Evolutionary conservation across 2,329 filamentous ascomycete species (phyloP).

Genomic region (Pseudocercospora fuligena): DNA sequence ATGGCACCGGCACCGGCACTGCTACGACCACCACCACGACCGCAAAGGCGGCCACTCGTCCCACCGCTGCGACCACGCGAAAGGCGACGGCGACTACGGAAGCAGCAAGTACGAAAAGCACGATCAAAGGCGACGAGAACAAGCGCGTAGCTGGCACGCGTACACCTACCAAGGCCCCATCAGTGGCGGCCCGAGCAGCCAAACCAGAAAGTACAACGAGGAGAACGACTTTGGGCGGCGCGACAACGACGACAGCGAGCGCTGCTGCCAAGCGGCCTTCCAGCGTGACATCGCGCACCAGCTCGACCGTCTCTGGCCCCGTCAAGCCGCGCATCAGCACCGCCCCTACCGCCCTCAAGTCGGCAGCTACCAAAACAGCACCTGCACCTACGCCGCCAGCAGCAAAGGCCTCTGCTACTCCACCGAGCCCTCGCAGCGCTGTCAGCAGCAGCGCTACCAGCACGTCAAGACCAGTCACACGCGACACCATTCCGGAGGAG

Average conservation of each 20-base stretch:
- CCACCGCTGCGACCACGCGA: neutral
- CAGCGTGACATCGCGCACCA: slow-evolving; percentile 11
- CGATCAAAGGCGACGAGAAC: slow-evolving; percentile 16
- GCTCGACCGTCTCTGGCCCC: slow-evolving; percentile 10
- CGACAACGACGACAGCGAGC: slow-evolving; percentile 11
- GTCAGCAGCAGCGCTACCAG: slow-evolving; percentile 22
- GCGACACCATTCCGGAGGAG: slow-evolving; percentile 36
- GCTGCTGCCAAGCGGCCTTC: slow-evolving; percentile 25
- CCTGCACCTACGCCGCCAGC: neutral
- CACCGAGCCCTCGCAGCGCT: slow-evolving; percentile 10
- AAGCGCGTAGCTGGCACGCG: slow-evolving; percentile 8
- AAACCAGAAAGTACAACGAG: slow-evolving; percentile 17
- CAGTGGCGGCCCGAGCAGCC: slow-evolving; percentile 17
- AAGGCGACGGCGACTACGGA: neutral
- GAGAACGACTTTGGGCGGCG: slow-evolving; percentile 21
- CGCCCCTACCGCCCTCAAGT: slow-evolving; percentile 6
- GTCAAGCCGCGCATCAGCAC: slow-evolving; percentile 17
- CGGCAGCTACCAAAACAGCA: neutral
- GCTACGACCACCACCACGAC: neutral
- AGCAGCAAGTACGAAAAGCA: slow-evolving; percentile 8
- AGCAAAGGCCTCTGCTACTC: slow-evolving; percentile 14
- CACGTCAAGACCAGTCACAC: slow-evolving; percentile 27
- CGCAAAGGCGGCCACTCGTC: neutral
- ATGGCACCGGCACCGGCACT: slow-evolving; percentile 17
- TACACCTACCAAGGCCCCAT: slow-evolving; percentile 18